Base-by-base conservation (phyloP, 768 basidiomycete genomes). In the Leccinum arenicola region DNA sequence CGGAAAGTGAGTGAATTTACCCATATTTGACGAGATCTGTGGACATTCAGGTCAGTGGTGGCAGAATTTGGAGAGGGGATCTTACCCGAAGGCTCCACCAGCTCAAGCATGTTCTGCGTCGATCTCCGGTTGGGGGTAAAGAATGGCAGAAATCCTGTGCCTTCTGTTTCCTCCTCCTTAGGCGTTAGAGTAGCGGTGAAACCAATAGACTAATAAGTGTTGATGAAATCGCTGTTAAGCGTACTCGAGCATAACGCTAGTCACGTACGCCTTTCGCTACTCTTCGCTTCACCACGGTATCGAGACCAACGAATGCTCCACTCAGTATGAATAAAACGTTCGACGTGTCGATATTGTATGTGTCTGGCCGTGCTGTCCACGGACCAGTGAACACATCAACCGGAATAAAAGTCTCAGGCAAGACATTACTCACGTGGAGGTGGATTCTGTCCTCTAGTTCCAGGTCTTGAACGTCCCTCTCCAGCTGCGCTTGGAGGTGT, bases 271-370 rank as follows among this genome's bases (percentile, higher is more conserved):
- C 93, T 76, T 93, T 94, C 11, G 88, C 85, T 11, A 93, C 79
- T 40, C 95, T 81, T 55, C 86, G 79, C 69, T 86, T 87, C 62
- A 98, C 85, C 25, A 98, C 75, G 53, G 79, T 83, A 47, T 97
- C 95, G 52, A 98, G 75, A 1, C 95, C 95, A 10, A 97, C 94
- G 69, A 97, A 97, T 2, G 96, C 96, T 2, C 96, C 96, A 52
- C 93, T 95, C 11, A 96, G 71, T 60, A 98, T 90, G 74, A 98
- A 98, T n/a, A 98, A 77, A 25, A 98, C 84, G 66, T 98, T 95
- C 8, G 89, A 85, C 0, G 94, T 96, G 72, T 95, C 90, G 38
- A 95, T 87, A 54, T 86, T 83, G 64, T 85, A 89, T 12, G 80
- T 75, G 49, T 93, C 92, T 1, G 86, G 79, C 67, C 83, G 78